A percentile compares a stretch with the other conserved stretches of the same genome.
phyloP scores from a whole-genome alignment of 345 rosid species.

The Linum trigynum region DNA sequence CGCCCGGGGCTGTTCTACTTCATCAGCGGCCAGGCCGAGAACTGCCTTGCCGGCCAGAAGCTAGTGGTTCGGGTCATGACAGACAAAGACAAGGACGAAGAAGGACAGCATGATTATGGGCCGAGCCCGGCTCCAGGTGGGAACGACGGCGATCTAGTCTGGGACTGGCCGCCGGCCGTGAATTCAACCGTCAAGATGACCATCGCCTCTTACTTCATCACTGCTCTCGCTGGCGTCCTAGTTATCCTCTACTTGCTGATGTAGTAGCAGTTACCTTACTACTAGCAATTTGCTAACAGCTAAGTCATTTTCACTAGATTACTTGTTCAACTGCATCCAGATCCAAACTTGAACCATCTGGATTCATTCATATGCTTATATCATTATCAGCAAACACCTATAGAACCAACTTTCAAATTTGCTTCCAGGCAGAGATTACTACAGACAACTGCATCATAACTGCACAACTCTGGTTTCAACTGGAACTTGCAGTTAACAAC shows the following conservation, averaged over 20 bases:
- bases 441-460: too few relatives aligned
- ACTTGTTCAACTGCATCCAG: too few relatives aligned
- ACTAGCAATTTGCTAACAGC: background rate
- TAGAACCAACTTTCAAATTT: too few relatives aligned
- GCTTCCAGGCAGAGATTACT: too few relatives aligned
- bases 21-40: slow-evolving; percentile 20
- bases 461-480: too few relatives aligned
- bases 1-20: slow-evolving; percentile 27
- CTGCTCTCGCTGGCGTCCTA: slow-evolving; percentile 22
- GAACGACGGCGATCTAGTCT: background rate
- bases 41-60: slow-evolving; percentile 25
- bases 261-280: background rate
- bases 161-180: slow-evolving; percentile 25
- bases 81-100: background rate
- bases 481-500: too few relatives aligned
- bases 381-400: too few relatives aligned
- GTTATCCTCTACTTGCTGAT: slow-evolving; percentile 20
- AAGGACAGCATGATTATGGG: background rate
- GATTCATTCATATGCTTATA: too few relatives aligned
- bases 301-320: too few relatives aligned
- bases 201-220: slow-evolving; percentile 24
- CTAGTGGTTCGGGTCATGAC: slow-evolving; percentile 22
- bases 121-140: background rate
- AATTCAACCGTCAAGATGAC: slow-evolving; percentile 23
- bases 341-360: too few relatives aligned